These are phyloP conservation scores for Penicillium paxilli DNA, from an alignment of 495 filamentous ascomycete genomes.

Conservation along the genomic window DNA sequence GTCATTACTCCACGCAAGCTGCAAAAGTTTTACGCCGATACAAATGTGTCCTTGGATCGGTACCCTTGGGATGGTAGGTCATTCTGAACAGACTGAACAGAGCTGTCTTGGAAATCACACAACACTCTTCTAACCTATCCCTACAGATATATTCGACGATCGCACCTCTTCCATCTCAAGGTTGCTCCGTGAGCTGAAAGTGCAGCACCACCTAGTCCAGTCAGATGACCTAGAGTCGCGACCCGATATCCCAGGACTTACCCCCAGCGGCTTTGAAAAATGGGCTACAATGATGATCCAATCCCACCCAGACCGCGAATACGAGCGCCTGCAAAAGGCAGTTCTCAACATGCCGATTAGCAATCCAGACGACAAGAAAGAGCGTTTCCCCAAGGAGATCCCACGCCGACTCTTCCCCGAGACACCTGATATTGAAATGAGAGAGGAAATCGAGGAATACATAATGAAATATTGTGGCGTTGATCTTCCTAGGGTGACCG, in stretches of 20 bases:
- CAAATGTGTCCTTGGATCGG: conserved; percentile 59
- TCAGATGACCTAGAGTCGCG: conserved; percentile 47
- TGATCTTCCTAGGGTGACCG: conserved; percentile 44
- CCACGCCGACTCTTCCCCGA: conserved; percentile 71
- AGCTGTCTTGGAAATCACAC: no score
- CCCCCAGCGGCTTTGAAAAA: conserved; percentile 72
- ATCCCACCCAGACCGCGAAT: conserved; percentile 77
- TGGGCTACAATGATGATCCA: conserved; percentile 77
- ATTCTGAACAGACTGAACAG: neutral
- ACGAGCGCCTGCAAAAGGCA: conserved; percentile 69
- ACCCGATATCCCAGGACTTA: conserved; percentile 75
- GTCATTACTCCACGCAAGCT: conserved; percentile 85
- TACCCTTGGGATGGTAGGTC: conserved; percentile 64
- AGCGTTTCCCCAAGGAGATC: conserved; percentile 78
- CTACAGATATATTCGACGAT: conserved; percentile 53
- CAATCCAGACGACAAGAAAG: conserved; percentile 67
- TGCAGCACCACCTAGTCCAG: conserved; percentile 81
- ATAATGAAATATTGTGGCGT: conserved; percentile 50
- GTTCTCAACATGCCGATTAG: conserved; percentile 74
- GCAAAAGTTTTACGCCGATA: conserved; percentile 71
- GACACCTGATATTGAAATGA: conserved; percentile 30
- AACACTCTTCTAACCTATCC: neutral
- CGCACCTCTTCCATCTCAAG: conserved; percentile 60
- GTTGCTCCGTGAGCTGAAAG: conserved; percentile 73
- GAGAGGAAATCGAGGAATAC: conserved; percentile 44